Conservation (phyloP, 2,329 filamentous ascomycete genomes). For the Pseudodiploospora longispora region DNA sequence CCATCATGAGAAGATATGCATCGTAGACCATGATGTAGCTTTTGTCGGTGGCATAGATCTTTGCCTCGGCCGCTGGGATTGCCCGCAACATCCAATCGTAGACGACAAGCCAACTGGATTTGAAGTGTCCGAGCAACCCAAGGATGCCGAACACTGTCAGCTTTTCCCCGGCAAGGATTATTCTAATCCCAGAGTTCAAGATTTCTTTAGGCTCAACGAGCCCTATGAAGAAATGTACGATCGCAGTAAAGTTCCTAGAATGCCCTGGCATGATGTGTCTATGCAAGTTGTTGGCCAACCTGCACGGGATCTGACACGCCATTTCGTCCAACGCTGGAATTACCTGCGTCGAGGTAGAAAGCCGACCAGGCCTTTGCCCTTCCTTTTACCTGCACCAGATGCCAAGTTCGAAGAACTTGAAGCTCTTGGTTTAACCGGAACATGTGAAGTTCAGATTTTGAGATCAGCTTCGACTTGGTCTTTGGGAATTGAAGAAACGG, state of each 20-base stretch:
- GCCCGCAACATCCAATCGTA: slow-evolving; percentile 79
- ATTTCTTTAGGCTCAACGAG: slow-evolving; percentile 87
- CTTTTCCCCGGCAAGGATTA: slow-evolving; percentile 98
- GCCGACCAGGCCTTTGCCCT: slow-evolving; percentile 86
- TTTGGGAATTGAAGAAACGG: slow-evolving; percentile 75
- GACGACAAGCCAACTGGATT: slow-evolving; percentile 96
- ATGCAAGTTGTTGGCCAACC: slow-evolving; percentile 98
- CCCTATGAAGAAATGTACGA: slow-evolving; percentile 99
- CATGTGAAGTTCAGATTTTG: slow-evolving; percentile 92
- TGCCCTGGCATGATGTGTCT: slow-evolving; percentile 97
- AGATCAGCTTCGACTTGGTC: slow-evolving; percentile 90
- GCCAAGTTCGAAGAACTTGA: slow-evolving; percentile 81
- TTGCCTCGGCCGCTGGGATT: slow-evolving; percentile 96
- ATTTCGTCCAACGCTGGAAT: slow-evolving; percentile 98
- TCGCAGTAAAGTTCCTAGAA: slow-evolving; percentile 75
- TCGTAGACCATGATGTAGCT: slow-evolving; percentile 91
- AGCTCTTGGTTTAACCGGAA: slow-evolving; percentile 79
- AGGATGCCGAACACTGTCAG: slow-evolving; percentile 90
- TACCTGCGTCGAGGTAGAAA: slow-evolving; percentile 90
- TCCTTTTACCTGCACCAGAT: slow-evolving; percentile 87
- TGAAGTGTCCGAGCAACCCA: slow-evolving; percentile 64
- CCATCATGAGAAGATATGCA: slow-evolving; percentile 95
- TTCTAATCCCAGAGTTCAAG: slow-evolving; percentile 89
- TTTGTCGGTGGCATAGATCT: slow-evolving; percentile 95
- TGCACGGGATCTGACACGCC: slow-evolving; percentile 83